Base-by-base conservation (phyloP, 2,329 filamentous ascomycete genomes). In the Colletotrichum noveboracense region DNA sequence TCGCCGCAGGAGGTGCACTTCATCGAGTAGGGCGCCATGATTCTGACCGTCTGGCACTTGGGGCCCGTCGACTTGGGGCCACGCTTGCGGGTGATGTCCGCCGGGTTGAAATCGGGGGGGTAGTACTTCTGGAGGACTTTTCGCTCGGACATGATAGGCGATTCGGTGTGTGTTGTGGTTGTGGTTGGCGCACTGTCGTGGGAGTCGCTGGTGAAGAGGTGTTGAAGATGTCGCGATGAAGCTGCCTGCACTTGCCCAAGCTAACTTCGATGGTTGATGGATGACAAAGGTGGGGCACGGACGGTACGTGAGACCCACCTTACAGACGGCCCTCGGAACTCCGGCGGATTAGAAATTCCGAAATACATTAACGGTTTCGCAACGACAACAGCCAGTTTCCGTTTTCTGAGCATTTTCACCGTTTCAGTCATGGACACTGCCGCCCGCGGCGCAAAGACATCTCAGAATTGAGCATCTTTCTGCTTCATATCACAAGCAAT, bases 21-120 rank as follows among this genome's bases (percentile, higher is more conserved):
- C 92, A 96, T 95, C 67, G 90, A 92, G 85, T 96, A 97, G 6
- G 95, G 95, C 1, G 94, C 94, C 95, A 98, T 98, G 38, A 98
- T 89, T 60, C 96, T 93, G 69, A 98, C 96, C 0, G 94, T 95
- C 81, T 97, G 95, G 10, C 95, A 90, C 79, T 95, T 95, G 1
- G 95, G 95, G 0, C 95, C 96, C 8, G 91, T 90, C 71, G 92
- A 88, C 83, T 96, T 96, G 10, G 92, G 91, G 32, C 88, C 93
- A 77, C 92, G 93, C 60, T 90, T 90, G 21, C 95, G 92, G 30
- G 90, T 89, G 85, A 98, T 91, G 80, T 94, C 93, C 30, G 92
- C 92, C 14, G 96, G 96, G 85, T 99, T 97, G 85, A 98, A 99
- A 84, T 98, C 95, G 88, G 85, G 94, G 85, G 91, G 91, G 80